Base-by-base conservation (phyloP, 2,329 filamentous ascomycete species). In the Chrysoporthe puriensis region DNA sequence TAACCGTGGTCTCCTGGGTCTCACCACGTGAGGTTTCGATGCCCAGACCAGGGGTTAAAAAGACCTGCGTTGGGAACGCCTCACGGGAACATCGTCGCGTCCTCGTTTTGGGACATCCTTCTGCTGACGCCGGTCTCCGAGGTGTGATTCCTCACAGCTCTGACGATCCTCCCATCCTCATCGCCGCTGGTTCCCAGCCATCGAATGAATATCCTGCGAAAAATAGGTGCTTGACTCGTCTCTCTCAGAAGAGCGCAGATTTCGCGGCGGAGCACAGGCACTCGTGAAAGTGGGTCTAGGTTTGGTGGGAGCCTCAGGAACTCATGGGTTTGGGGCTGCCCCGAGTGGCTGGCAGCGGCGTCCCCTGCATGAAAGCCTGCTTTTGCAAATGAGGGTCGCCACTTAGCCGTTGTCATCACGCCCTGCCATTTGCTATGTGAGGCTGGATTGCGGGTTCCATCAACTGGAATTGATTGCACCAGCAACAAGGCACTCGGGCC, bases 351-450 rank as follows among this genome's bases (percentile, higher is more conserved):
- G 46, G 44, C 64, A 61, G 46, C 64, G 48, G 26, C 46, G 32
- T 40, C 57, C 64, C 67, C 64, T 69, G 67, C 64, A 58, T 57
- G 52, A 62, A 66, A 63, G 62, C 62, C 62, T 57, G 42, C 44
- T 64, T 64, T 64, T 56, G 46, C 65, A 69, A 59, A 67, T 69
- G 62, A 64, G 60, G 57, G 62, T 57, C 57, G 63, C 68, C 68
- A 64, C 62, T 69, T 67, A 67, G 67, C 46, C 40, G 36, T 21
- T 44, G 65, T 34, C 40, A 34, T 40, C 61, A 40, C 57, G 57
- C 48, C 36, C 44, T 65, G 36, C 44, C 44, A 69, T 69, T 69
- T 48, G 68, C 62, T 64, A 62, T n/a, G 26, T 48, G 58, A 69
- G 65, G 57, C 64, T 67, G 67, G 46, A 50, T 44, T 62, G 65